These are phyloP conservation scores for Staphylotrichum tortipilum DNA, from an alignment of 495 filamentous ascomycete genomes.

Conservation along the genomic window DNA sequence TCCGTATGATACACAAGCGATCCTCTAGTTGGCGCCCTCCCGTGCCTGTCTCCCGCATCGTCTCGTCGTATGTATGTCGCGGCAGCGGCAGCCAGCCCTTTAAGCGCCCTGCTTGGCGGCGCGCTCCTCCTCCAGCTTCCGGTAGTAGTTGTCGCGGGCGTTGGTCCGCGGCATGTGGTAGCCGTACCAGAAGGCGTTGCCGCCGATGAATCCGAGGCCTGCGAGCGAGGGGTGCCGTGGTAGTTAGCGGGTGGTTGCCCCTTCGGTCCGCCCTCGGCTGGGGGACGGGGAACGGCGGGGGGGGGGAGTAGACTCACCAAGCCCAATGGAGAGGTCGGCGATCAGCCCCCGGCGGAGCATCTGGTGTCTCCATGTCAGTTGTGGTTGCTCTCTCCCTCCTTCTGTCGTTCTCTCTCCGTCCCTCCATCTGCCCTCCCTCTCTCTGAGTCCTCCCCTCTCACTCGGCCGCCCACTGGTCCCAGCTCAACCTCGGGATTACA, in stretches of 20 bases:
- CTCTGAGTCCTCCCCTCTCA: too few species aligned
- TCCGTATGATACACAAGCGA: constrained; percentile 13
- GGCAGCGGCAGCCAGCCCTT: too few species aligned
- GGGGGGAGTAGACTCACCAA: constrained; percentile 27
- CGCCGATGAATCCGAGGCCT: constrained; percentile 39
- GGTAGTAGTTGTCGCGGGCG: constrained; percentile 41
- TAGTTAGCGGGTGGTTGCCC: too few species aligned
- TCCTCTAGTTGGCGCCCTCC: not conserved
- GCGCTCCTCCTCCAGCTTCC: constrained; percentile 39
- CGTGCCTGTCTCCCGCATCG: not conserved
- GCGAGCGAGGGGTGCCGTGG: too few species aligned
- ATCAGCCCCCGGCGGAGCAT: constrained; percentile 45
- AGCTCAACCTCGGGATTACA: not conserved
- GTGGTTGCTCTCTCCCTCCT: not conserved
- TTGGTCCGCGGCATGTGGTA: constrained; percentile 44
- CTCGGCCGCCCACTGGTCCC: constrained; percentile 13
- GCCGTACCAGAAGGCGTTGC: constrained; percentile 43
- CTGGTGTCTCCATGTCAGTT: constrained; percentile 26
- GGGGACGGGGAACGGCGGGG: not conserved
- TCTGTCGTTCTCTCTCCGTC: too few species aligned
- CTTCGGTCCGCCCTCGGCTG: too few species aligned
- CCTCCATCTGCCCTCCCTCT: too few species aligned
- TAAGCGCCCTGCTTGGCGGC: constrained; percentile 24
- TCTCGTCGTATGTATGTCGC: not conserved
- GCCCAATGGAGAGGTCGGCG: constrained; percentile 34